phyloP scores from a whole-genome alignment of 176 grass and related monocot genomes.

The Aegilops longissima region DNA sequence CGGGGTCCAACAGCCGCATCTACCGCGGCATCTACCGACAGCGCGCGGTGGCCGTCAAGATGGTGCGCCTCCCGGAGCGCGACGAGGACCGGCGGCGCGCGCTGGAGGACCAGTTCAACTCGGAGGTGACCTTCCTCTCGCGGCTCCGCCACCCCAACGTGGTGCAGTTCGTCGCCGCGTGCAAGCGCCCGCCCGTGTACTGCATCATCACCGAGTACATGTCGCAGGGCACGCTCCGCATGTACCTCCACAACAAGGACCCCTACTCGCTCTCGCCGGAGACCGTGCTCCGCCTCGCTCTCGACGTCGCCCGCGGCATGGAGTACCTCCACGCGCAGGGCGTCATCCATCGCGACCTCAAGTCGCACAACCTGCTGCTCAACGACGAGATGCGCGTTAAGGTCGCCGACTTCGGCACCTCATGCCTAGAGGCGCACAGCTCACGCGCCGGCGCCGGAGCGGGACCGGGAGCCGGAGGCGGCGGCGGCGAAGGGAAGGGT shows the following conservation, averaged over 20 bases:
- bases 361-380: conserved; percentile 73
- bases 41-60: conserved; percentile 57
- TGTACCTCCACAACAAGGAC: conserved; percentile 76
- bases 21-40: conserved; percentile 69
- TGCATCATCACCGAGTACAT: conserved; percentile 80
- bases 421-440: conserved; percentile 61
- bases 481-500: conserved; percentile 32
- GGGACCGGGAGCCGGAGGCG: background rate
- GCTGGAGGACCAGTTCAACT: conserved; percentile 69
- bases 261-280: conserved; percentile 67
- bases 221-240: conserved; percentile 71
- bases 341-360: conserved; percentile 72
- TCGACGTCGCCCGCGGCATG: conserved; percentile 67
- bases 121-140: conserved; percentile 63
- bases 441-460: background rate
- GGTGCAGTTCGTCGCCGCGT: conserved; percentile 61
- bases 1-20: conserved; percentile 63
- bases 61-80: conserved; percentile 64
- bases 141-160: conserved; percentile 60
- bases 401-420: conserved; percentile 73
- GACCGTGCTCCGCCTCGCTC: conserved; percentile 53
- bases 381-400: conserved; percentile 72
- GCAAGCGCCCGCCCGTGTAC: conserved; percentile 61
- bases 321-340: conserved; percentile 69
- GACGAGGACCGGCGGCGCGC: conserved; percentile 45